Percentiles rank a stretch among this genome's conserved stretches.
phyloP scores from a whole-genome alignment of 805 yeast genomes.

The Monosporozyma aquatica region DNA sequence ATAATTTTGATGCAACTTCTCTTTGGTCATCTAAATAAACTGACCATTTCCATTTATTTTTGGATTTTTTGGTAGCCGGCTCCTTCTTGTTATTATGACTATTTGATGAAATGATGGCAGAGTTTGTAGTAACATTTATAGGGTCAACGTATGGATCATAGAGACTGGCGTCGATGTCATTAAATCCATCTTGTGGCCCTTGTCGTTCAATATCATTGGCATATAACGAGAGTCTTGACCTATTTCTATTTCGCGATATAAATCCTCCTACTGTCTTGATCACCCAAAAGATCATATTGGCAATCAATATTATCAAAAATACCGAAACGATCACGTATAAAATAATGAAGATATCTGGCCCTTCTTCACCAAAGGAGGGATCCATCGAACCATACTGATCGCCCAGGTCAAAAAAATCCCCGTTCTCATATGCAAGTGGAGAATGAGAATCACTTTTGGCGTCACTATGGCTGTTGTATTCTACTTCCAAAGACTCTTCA shows the following conservation, averaged over 20 bases:
- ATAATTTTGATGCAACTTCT: slow-evolving; percentile 49
- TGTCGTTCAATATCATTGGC: slow-evolving; percentile 5
- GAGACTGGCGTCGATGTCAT: not conserved
- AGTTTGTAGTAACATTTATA: not conserved
- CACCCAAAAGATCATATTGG: not conserved
- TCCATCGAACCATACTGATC: not conserved
- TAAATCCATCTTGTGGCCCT: not conserved
- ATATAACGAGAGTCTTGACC: slow-evolving; percentile 12
- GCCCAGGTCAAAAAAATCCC: not conserved
- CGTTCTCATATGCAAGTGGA: not conserved
- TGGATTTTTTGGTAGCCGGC: not conserved
- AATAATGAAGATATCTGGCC: not conserved
- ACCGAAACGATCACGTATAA: not conserved
- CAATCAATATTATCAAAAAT: not conserved
- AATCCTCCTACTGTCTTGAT: slow-evolving; percentile 7
- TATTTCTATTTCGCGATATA: not conserved
- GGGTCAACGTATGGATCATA: not conserved
- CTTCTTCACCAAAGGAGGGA: not conserved
- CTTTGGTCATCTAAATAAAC: slow-evolving; percentile 59
- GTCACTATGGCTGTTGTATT: not conserved
- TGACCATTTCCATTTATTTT: slow-evolving; percentile 30
- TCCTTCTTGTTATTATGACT: slow-evolving; percentile 1
- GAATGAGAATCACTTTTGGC: not conserved
- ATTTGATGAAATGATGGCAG: slow-evolving; percentile 2
- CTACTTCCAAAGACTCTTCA: not conserved